phyloP scores from a whole-genome alignment of 2,329 filamentous ascomycete genomes.

The Hypoxylon sp. region DNA sequence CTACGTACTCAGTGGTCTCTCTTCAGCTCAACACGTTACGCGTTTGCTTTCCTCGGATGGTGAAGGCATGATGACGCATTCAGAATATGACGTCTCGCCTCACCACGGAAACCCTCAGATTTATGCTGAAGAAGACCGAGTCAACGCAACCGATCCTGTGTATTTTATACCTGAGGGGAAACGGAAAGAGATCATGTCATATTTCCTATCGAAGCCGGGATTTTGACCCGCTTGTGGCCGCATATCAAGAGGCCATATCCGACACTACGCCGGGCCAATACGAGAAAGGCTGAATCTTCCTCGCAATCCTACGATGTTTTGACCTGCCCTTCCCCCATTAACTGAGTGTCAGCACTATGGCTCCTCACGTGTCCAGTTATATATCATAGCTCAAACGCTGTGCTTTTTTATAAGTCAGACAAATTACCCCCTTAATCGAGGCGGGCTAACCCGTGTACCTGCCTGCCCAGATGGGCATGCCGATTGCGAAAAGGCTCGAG shows the following conservation, averaged over 20 bases:
- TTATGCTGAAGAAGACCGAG: conserved; percentile 79
- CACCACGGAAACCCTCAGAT: conserved; percentile 71
- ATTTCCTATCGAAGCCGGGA: conserved; percentile 73
- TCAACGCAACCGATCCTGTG: conserved; percentile 83
- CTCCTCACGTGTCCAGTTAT: conserved; percentile 45
- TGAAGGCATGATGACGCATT: conserved; percentile 61
- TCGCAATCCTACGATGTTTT: conserved; percentile 43
- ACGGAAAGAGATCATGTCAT: conserved; percentile 74
- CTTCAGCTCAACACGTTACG: conserved; percentile 80
- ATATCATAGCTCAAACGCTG: conserved; percentile 37
- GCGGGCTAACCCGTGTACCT: conserved; percentile 40
- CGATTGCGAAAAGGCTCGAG: conserved; percentile 38
- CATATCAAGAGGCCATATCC: conserved; percentile 54
- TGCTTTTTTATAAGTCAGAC: conserved; percentile 43
- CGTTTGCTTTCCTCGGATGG: conserved; percentile 55
- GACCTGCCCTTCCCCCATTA: conserved; percentile 26
- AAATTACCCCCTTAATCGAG: conserved; percentile 39
- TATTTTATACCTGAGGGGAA: conserved; percentile 84
- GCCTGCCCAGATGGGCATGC: conserved; percentile 43
- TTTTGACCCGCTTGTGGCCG: conserved; percentile 64
- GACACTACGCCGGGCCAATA: conserved; percentile 53
- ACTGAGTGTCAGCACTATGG: conserved; percentile 33
- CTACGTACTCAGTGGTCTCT: conserved; percentile 90
- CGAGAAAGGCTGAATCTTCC: conserved; percentile 48
- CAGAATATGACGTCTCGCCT: conserved; percentile 60